These are phyloP conservation scores for Ochromonas danica DNA, from an alignment of 108 stramenopile species.

Conservation along the genomic window DNA sequence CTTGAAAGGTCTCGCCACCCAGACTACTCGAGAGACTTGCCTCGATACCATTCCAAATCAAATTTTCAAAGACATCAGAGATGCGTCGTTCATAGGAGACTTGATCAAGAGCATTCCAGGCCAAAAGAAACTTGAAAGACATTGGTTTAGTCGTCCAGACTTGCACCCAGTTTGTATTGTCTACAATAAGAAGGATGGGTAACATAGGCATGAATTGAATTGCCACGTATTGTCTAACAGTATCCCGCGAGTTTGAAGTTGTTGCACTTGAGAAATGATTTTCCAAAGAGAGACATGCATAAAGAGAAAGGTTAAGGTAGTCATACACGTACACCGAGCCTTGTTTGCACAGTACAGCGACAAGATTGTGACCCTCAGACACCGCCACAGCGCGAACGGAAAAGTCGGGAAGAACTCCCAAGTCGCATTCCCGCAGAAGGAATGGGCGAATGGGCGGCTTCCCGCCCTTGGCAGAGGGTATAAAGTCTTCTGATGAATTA, in stretches of 20 bases:
- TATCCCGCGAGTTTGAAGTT: not conserved
- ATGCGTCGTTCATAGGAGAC: not conserved
- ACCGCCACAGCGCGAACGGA: not conserved
- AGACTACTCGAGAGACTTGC: too few relatives aligned
- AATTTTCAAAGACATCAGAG: not conserved
- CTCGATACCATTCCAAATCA: not conserved
- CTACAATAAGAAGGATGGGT: not conserved
- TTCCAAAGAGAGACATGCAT: not conserved
- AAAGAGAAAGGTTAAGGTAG: not conserved
- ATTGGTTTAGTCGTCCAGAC: not conserved
- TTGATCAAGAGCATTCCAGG: not conserved
- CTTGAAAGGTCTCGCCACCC: too few relatives aligned
- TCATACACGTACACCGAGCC: not conserved
- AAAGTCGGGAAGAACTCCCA: not conserved
- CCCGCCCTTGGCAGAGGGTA: not conserved
- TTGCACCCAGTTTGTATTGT: not conserved
- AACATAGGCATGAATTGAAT: not conserved
- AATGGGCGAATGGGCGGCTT: not conserved
- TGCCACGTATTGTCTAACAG: not conserved
- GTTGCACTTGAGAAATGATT: not conserved
- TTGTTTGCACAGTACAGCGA: not conserved
- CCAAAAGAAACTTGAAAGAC: not conserved
- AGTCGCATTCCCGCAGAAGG: slow-evolving; percentile 7
- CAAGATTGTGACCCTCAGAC: not conserved
- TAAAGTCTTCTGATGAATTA: not conserved